These are phyloP conservation scores for Breviolum minutum DNA, from an alignment of 73 alveolate species.

Conservation along the genomic window DNA sequence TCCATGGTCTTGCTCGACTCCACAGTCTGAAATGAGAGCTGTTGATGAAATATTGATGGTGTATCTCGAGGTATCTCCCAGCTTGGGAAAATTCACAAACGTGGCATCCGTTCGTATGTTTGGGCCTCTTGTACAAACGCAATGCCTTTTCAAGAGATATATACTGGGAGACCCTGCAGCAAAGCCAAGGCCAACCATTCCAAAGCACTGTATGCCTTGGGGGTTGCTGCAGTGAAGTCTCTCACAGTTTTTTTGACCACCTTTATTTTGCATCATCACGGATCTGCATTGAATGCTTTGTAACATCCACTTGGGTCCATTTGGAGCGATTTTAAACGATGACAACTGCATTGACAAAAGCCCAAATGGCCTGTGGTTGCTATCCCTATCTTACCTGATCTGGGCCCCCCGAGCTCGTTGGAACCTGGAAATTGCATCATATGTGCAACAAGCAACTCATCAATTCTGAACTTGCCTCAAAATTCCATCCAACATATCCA, in stretches of 20 bases:
- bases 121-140: too few relatives aligned
- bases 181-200: constrained; percentile 77
- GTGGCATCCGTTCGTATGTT: not conserved
- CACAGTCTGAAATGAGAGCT: too few relatives aligned
- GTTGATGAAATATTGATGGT: too few relatives aligned
- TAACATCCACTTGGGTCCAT: too few relatives aligned
- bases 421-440: not conserved
- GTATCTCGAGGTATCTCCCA: not conserved
- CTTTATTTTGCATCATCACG: too few relatives aligned
- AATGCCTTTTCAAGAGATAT: not conserved
- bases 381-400: not conserved
- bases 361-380: not conserved
- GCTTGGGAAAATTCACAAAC: not conserved
- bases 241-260: too few relatives aligned
- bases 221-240: too few relatives aligned
- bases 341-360: not conserved
- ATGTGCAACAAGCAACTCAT: too few relatives aligned
- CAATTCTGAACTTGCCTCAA: too few relatives aligned
- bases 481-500: not conserved
- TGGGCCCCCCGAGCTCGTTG: constrained; percentile 13
- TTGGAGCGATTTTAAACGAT: not conserved
- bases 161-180: not conserved
- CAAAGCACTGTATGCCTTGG: constrained; percentile 73
- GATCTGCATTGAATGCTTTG: too few relatives aligned
- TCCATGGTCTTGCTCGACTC: too few relatives aligned